phyloP scores from a whole-genome alignment of 805 yeast genomes.

The Saturnispora gosingensis region DNA sequence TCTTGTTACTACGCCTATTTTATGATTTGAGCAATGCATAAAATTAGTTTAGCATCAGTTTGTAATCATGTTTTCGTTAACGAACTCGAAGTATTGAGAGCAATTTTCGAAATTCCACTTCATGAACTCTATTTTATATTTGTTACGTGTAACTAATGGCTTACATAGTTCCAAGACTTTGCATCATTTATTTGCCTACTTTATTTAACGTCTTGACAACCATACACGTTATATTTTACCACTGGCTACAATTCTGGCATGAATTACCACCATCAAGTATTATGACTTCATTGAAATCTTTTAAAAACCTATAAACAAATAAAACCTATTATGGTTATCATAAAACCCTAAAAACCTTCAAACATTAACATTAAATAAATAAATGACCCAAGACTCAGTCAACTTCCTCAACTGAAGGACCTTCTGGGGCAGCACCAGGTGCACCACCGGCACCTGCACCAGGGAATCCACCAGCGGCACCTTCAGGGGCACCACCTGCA shows the following conservation, averaged over 20 bases:
- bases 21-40: neutral
- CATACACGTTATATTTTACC: no score
- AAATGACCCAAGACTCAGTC: slow-evolving; percentile 34
- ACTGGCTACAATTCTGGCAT: no score
- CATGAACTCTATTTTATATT: no score
- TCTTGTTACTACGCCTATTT: slow-evolving; percentile 54
- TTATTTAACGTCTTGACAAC: no score
- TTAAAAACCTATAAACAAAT: neutral
- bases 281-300: neutral
- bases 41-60: neutral
- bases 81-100: no score
- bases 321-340: neutral
- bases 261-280: no score
- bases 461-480: slow-evolving; percentile 32
- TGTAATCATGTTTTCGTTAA: neutral
- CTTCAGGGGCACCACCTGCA: slow-evolving; percentile 78
- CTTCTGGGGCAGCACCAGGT: slow-evolving; percentile 25
- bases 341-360: neutral
- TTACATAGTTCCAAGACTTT: no score
- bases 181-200: no score
- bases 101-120: no score
- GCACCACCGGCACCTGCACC: slow-evolving; percentile 28
- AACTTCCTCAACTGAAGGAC: slow-evolving; percentile 79
- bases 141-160: no score
- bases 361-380: neutral